Evolutionary conservation across 148 eudicot genomes (phyloP).

Genomic region (Tetragonia tetragonoides): DNA sequence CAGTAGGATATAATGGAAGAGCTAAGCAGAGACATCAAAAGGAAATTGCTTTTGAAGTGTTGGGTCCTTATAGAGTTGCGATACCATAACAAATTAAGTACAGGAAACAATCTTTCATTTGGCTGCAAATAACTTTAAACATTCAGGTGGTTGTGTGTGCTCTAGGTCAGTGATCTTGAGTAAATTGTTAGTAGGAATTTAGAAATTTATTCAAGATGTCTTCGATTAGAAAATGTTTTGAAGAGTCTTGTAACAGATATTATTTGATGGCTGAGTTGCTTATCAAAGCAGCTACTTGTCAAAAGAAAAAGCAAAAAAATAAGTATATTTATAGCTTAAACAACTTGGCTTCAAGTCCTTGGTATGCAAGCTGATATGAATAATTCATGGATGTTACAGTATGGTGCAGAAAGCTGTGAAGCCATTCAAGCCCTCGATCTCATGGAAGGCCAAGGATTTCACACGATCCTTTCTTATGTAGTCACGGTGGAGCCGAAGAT

Average conservation of each 20-base stretch:
- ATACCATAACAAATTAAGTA: neutral
- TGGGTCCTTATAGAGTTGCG: neutral
- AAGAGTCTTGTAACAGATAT: no score
- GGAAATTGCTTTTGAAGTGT: neutral
- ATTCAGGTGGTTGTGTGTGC: no score
- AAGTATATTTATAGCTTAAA: neutral
- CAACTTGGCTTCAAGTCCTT: no score
- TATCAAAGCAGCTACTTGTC: no score
- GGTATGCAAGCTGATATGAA: slow-evolving; percentile 8
- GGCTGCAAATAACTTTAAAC: no score
- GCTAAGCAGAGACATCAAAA: neutral
- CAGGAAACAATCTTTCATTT: no score
- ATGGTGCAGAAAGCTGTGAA: slow-evolving; percentile 18
- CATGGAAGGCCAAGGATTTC: slow-evolving; percentile 24
- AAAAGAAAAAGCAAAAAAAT: neutral
- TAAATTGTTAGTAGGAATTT: no score
- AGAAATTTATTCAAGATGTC: no score
- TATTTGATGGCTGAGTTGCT: no score
- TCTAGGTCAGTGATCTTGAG: no score
- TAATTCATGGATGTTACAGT: slow-evolving; percentile 26
- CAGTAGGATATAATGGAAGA: neutral
- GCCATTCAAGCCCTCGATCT: slow-evolving; percentile 9
- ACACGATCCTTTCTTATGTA: slow-evolving; percentile 48
- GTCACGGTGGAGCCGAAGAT: slow-evolving; percentile 68
- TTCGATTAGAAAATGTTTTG: no score